These are phyloP conservation scores for Lolium multiflorum DNA, from an alignment of 176 grass and related monocot genomes.

Conservation along the genomic window DNA sequence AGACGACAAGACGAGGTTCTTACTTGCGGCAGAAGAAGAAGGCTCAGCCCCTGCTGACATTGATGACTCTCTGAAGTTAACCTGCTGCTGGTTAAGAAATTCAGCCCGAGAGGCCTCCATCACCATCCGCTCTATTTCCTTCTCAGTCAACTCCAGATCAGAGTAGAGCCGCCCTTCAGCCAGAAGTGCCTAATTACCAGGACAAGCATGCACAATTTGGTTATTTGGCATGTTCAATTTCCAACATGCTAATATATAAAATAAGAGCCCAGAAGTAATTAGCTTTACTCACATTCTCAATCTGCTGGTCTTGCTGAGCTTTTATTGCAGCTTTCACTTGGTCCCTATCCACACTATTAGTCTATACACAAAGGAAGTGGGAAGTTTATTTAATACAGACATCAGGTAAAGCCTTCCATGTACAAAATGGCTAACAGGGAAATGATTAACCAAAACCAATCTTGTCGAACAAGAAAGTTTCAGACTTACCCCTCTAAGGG, in stretches of 20 bases:
- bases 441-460: not conserved
- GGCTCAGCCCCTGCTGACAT: no score
- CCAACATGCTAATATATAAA: slow-evolving; percentile 3
- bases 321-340: slow-evolving; percentile 97
- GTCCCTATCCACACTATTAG: slow-evolving; percentile 92
- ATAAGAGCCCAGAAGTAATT: slow-evolving; percentile 26
- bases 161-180: slow-evolving; percentile 70
- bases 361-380: slow-evolving; percentile 52
- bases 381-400: slow-evolving; percentile 33
- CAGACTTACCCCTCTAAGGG: slow-evolving; percentile 83
- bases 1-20: no score
- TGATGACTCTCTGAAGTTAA: no score
- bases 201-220: not conserved
- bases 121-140: no score
- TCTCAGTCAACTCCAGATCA: no score
- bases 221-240: no score
- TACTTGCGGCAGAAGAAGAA: no score
- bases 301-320: slow-evolving; percentile 97
- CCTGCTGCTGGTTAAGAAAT: no score
- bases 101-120: no score
- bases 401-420: not conserved
- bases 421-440: slow-evolving; percentile 21
- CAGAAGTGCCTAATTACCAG: slow-evolving; percentile 75
- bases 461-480: slow-evolving; percentile 20
- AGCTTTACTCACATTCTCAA: slow-evolving; percentile 81